These are phyloP conservation scores for Ophiostoma ulmi DNA, from an alignment of 2,329 filamentous ascomycete species.

Conservation along the genomic window DNA sequence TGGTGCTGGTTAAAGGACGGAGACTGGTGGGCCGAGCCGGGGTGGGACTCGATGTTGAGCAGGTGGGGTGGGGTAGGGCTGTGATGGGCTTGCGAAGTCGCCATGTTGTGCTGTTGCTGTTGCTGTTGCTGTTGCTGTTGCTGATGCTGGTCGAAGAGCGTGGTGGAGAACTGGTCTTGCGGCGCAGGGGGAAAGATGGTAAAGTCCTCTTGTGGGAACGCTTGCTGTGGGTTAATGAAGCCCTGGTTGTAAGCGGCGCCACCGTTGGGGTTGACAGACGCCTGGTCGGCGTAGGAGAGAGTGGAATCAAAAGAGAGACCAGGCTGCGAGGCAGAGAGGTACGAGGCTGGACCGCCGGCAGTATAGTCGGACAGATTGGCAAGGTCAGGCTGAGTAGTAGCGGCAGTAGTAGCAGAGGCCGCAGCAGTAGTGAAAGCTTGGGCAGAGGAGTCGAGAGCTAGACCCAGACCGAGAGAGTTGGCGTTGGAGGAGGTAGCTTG, in stretches of 20 bases:
- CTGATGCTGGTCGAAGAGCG: constrained; percentile 50
- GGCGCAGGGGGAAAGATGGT: constrained; percentile 57
- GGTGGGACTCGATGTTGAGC: constrained; percentile 42
- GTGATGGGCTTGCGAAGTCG: constrained; percentile 51
- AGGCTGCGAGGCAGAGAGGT: constrained; percentile 29
- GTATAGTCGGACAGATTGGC: constrained; percentile 48
- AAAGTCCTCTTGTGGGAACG: constrained; percentile 54
- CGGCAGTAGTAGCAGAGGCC: constrained; percentile 19
- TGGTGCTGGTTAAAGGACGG: constrained; percentile 53
- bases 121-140: constrained; percentile 14
- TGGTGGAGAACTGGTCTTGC: constrained; percentile 55
- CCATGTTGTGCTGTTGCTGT: constrained; percentile 38
- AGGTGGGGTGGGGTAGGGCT: constrained; percentile 52
- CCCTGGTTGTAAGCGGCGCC: constrained; percentile 25
- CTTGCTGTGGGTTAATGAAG: constrained; percentile 43
- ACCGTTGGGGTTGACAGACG: constrained; percentile 27
- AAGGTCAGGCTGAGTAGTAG: constrained; percentile 39
- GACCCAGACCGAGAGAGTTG: constrained; percentile 46
- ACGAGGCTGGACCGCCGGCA: constrained; percentile 30
- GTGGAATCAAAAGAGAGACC: constrained; percentile 41
- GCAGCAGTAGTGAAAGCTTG: constrained; percentile 36
- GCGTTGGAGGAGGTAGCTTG: constrained; percentile 31
- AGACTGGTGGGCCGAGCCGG: constrained; percentile 49
- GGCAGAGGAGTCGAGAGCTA: constrained; percentile 52
- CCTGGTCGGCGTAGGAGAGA: constrained; percentile 43